Percentiles rank a stretch among this genome's conserved stretches.
Evolutionary conservation across 164 flowering plant species (phyloP).

Genomic region (Magnolia officinalis): DNA sequence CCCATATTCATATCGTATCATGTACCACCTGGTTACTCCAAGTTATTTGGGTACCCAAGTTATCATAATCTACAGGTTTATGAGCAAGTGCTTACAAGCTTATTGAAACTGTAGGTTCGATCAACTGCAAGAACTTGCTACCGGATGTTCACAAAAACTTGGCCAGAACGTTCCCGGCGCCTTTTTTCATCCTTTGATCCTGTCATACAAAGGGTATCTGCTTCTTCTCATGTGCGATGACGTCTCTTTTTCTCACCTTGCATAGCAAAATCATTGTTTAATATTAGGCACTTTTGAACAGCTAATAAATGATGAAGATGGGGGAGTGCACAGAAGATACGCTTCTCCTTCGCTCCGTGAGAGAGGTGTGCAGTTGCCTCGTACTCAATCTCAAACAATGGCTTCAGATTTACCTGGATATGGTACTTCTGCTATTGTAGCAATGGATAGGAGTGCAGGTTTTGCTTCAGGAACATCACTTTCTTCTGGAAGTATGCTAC

Average conservation of each 20-base stretch:
- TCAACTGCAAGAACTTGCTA: constrained; percentile 92
- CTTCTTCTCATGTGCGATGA: not conserved
- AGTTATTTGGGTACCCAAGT: not conserved
- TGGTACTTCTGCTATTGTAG: constrained; percentile 96
- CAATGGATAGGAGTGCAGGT: constrained; percentile 85
- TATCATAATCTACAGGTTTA: not conserved
- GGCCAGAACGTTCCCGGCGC: constrained; percentile 98
- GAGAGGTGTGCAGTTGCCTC: constrained; percentile 50
- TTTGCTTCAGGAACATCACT: constrained; percentile 60
- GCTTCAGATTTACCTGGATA: constrained; percentile 68
- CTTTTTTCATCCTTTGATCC: constrained; percentile 85
- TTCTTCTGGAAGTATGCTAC: constrained; percentile 62
- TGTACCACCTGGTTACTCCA: not conserved
- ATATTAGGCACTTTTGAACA: constrained; percentile 21
- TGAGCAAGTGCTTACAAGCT: not conserved
- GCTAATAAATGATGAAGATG: constrained; percentile 96
- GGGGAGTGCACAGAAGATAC: constrained; percentile 83
- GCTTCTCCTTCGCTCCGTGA: constrained; percentile 94
- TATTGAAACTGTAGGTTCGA: constrained; percentile 57
- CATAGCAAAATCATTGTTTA: not conserved
- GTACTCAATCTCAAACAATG: constrained; percentile 49
- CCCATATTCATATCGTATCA: not conserved
- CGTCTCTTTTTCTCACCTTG: not conserved
- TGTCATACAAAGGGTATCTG: constrained; percentile 81
- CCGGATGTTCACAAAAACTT: constrained; percentile 89